A percentile compares a stretch with the other conserved stretches of the same genome.
Evolutionary conservation across 1,139 yeast genomes (phyloP).

Genomic region (Pichia sp.): DNA sequence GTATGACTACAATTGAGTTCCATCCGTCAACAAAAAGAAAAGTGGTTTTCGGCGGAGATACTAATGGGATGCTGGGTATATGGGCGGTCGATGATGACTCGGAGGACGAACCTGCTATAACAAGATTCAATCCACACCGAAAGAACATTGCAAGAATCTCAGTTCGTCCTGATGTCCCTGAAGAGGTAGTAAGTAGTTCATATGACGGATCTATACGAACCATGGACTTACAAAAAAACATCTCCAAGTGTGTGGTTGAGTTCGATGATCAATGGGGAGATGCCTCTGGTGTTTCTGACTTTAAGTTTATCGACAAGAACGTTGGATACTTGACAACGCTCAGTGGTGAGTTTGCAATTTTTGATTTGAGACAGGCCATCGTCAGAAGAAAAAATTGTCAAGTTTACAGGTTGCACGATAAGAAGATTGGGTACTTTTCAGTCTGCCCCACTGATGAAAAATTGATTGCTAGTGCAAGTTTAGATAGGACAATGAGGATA

Average conservation of each 20-base stretch:
- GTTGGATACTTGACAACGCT: conserved; percentile 70
- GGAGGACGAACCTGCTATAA: conserved; percentile 47
- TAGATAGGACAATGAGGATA: conserved; percentile 75
- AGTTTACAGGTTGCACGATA: conserved; percentile 67
- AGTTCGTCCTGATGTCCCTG: conserved; percentile 41
- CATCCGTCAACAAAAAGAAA: conserved; percentile 69
- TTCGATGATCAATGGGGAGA: conserved; percentile 50
- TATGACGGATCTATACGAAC: conserved; percentile 84
- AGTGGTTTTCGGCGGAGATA: conserved; percentile 81
- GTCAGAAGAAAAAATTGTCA: conserved; percentile 30
- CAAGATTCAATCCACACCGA: conserved; percentile 71
- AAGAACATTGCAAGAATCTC: conserved; percentile 64
- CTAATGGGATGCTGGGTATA: conserved; percentile 77
- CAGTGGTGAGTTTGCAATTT: conserved; percentile 68
- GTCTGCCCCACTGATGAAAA: conserved; percentile 61
- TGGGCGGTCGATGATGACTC: conserved; percentile 68
- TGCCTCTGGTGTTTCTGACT: conserved; percentile 59
- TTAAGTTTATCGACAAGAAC: conserved; percentile 52
- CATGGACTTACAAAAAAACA: conserved; percentile 60
- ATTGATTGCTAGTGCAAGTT: conserved; percentile 82
- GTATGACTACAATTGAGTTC: conserved; percentile 70
- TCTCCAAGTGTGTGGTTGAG: conserved; percentile 54
- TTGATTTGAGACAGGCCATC: conserved; percentile 56
- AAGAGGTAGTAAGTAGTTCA: conserved; percentile 62
- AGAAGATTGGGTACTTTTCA: conserved; percentile 85